phyloP scores from a whole-genome alignment of 2,329 filamentous ascomycete species.

The Hymenotorrendiella dingleyae region DNA sequence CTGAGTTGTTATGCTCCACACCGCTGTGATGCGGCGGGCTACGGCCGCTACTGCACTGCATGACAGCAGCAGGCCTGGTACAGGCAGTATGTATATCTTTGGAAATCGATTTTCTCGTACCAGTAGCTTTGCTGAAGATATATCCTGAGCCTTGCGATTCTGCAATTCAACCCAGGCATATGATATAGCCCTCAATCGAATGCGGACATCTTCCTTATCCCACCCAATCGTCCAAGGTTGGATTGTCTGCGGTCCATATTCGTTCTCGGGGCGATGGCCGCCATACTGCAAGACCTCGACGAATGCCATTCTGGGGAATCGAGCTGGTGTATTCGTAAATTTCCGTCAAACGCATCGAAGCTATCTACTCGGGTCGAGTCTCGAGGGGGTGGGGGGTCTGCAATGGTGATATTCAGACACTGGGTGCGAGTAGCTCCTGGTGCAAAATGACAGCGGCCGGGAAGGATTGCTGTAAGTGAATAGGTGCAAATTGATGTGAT shows the following conservation, averaged over 20 bases:
- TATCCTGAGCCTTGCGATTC: slow-evolving; percentile 13
- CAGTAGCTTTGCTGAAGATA: slow-evolving; percentile 21
- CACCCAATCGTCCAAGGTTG: slow-evolving; percentile 38
- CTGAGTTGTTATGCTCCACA: slow-evolving; percentile 27
- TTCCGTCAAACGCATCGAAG: slow-evolving; percentile 31
- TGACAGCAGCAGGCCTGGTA: slow-evolving; percentile 23
- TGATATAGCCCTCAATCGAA: slow-evolving; percentile 32
- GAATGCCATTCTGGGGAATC: slow-evolving; percentile 39
- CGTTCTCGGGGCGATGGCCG: slow-evolving; percentile 35
- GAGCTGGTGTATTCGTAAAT: slow-evolving; percentile 27
- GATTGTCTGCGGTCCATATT: slow-evolving; percentile 36
- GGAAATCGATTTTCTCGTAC: slow-evolving; percentile 22
- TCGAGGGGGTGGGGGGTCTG: too few relatives aligned
- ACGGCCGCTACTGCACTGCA: slow-evolving; percentile 31
- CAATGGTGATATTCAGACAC: neutral
- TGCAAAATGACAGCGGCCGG: neutral
- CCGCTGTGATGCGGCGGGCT: slow-evolving; percentile 21
- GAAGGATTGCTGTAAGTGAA: neutral
- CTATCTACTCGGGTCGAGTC: slow-evolving; percentile 23
- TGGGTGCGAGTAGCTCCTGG: neutral
- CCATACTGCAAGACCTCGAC: slow-evolving; percentile 36
- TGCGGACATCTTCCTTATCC: slow-evolving; percentile 35
- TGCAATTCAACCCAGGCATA: slow-evolving; percentile 30
- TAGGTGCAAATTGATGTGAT: too few relatives aligned
- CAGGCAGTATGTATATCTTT: too few relatives aligned